Evolutionary conservation across 805 yeast species (phyloP), one percentile per base, ranked within the genome.

Genomic region (Barnettozyma pratensis): DNA sequence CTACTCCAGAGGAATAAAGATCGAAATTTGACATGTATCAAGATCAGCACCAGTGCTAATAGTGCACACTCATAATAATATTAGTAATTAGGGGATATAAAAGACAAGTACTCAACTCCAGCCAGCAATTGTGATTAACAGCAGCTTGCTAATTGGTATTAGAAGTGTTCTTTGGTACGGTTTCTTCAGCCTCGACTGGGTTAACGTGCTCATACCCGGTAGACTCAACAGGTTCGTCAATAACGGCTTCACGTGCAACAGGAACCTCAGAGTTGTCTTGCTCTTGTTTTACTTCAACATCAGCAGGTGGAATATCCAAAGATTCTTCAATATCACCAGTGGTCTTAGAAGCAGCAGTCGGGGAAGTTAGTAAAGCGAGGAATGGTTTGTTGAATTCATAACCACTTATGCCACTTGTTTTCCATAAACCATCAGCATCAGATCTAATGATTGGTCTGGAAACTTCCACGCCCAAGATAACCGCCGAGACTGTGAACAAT

Each of bases 401-500:
- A 1, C 49, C 51, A 29, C 14, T 37, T 5, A 5, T 6, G n/a
- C 7, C 36, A 39, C 6, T 31, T 6, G 44, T 41, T 34, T 39
- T 14, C 51, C 51, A 50, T 6, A 42, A 37, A 12, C 37, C n/a
- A 8, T 26, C 27, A 9, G 41, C 30, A 29, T 38, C 36, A 14
- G 28, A 9, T 6, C 9, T 11, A 7, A 46, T 30, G 4, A 47
- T 26, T 30, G 54, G 51, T 28, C 34, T 41, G 3, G 50, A 45
- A 31, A 45, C 50, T 35, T 44, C 49, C 6, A 53, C 9, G 4
- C 51, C 52, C 26, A 54, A 12, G 5, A 54, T 26, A 6, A 48
- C 38, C 14, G 54, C 27, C 2, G 55, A 44, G 28, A 46, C 14
- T 4, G 51, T 10, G 39, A 55, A 57, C 8, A 56, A 44, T 4